Base-by-base conservation (phyloP, 2,329 filamentous ascomycete genomes). In the Hypoxylon sp. region DNA sequence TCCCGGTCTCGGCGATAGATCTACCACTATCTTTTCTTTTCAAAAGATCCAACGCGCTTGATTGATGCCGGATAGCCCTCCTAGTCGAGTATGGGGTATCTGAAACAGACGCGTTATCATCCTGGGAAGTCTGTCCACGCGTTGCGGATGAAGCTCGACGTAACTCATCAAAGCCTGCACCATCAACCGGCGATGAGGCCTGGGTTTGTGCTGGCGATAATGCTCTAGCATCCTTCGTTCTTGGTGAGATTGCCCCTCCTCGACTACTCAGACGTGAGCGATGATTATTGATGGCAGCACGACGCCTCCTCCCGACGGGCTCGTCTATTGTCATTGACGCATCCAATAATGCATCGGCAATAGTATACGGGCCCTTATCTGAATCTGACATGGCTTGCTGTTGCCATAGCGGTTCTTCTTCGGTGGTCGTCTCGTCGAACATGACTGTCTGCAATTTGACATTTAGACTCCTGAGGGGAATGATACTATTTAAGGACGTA, bases 381-480 rank as follows among this genome's bases (percentile, higher is more conserved):
- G 42, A 61, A 59, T 78, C 77, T 10, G 80, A 70, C 31, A 44
- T 19, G 14, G 81, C 80, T 67, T 81, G 74, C 26, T 75, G 66
- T 67, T 77, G 68, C 71, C 76, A 76, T 11, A 75, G 62, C 1
- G 79, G 76, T 50, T 81, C 80, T 22, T 83, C 84, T 9, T 89
- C 81, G 8, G 88, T 83, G 44, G 85, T 86, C 42, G 89, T 88
- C 61, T 94, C 94, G 72, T 98, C 94, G 75, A 98, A 98, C 76
- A 98, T 92, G 1, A 99, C 91, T 0, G 93, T 98, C 76, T 97
- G 93, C 2, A 93, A 92, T 1, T 90, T 92, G 33, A 98, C 89
- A 11, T 90, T 90, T 57, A 97, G 83, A 44, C 90, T 90, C 70
- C 92, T 91, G 24, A 98, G 81, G 0, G 90, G 86, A 5, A 98